Base-by-base conservation (phyloP, 208 protist genomes). In the Trypanosoma congolense region DNA sequence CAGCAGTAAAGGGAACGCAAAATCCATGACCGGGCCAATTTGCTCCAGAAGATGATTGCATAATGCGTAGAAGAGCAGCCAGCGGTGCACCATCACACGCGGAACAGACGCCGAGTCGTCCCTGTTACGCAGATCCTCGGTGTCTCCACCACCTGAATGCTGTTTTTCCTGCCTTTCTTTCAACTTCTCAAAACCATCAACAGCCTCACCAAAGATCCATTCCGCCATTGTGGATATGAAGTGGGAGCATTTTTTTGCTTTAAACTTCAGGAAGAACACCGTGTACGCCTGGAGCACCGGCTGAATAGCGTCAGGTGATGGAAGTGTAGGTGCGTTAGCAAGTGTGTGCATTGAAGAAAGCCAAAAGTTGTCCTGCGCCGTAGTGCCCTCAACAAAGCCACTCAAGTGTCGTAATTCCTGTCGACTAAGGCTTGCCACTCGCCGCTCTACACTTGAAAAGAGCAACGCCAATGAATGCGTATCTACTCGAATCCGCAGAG, bases 261-360 rank as follows among this genome's bases (percentile, higher is more conserved):
- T 90, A 61, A 95, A 95, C 68, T 95, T 95, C 26, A 95, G 47
- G 51, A 90, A 80, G 59, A 95, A 92, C 29, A 76, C 69, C 3
- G 63, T 78, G 74, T 87, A 95, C 41, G 83, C 81, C 55, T 86
- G 65, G 46, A 92, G 56, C 28, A 92, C 79, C 12, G 87, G 77
- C 56, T 68, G 63, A 22, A 88, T 55, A 48, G 76, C 65, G 63
- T 91, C 83, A 28, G 60, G 70, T 24, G 87, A 67, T 41, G 83
- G 87, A 29, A 83, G 61, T 16, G 73, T 40, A n/a, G 71, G 68
- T 36, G 75, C 65, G 10, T 64, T 49, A 8, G 84, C 79, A 42
- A 95, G 76, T 16, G 75, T 68, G 22, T 95, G 61, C 35, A 95
- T 54, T 22, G 84, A 75, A 18, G 87, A 77, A 31, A 92, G 75